Evolutionary conservation across 2,329 filamentous ascomycete species (phyloP).

Genomic region (Alternaria infectoria): DNA sequence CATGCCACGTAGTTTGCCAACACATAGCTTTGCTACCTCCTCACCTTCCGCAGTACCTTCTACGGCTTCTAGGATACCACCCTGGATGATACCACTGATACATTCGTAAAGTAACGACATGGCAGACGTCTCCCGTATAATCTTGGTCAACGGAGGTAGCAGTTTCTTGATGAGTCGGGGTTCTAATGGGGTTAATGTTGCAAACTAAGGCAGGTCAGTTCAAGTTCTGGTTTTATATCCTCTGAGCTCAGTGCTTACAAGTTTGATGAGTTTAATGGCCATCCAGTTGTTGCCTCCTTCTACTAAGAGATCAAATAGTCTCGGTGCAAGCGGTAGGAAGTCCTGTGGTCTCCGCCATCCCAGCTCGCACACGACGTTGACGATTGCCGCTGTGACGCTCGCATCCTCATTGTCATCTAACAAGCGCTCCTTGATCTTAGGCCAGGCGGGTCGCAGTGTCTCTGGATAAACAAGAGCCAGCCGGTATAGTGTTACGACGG

Average conservation of each 20-base stretch:
- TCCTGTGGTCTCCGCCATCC: slow-evolving; percentile 94
- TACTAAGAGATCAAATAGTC: slow-evolving; percentile 90
- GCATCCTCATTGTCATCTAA: slow-evolving; percentile 90
- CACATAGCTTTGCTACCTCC: slow-evolving; percentile 89
- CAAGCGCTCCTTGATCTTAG: slow-evolving; percentile 92
- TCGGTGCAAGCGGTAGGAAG: slow-evolving; percentile 88
- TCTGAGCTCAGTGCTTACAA: slow-evolving; percentile 62
- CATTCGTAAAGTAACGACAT: slow-evolving; percentile 99
- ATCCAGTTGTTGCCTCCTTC: slow-evolving; percentile 98
- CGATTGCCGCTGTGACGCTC: slow-evolving; percentile 92
- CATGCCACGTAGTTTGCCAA: slow-evolving; percentile 92
- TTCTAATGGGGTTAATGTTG: slow-evolving; percentile 89
- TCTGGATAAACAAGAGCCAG: slow-evolving; percentile 96
- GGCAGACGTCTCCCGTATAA: slow-evolving; percentile 92
- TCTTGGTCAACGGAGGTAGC: slow-evolving; percentile 84
- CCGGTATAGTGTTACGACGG: slow-evolving; percentile 90
- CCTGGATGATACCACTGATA: slow-evolving; percentile 97
- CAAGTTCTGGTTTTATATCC: neutral
- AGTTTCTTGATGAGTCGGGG: slow-evolving; percentile 90
- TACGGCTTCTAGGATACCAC: slow-evolving; percentile 84
- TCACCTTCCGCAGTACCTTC: slow-evolving; percentile 83
- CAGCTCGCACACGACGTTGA: slow-evolving; percentile 96
- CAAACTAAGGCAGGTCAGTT: slow-evolving; percentile 68
- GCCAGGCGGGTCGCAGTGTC: slow-evolving; percentile 89
- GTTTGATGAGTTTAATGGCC: slow-evolving; percentile 98